A percentile compares a stretch with the other conserved stretches of the same genome.
Conservation (phyloP, 805 yeast genomes). For the Candida xiaguanensis region DNA sequence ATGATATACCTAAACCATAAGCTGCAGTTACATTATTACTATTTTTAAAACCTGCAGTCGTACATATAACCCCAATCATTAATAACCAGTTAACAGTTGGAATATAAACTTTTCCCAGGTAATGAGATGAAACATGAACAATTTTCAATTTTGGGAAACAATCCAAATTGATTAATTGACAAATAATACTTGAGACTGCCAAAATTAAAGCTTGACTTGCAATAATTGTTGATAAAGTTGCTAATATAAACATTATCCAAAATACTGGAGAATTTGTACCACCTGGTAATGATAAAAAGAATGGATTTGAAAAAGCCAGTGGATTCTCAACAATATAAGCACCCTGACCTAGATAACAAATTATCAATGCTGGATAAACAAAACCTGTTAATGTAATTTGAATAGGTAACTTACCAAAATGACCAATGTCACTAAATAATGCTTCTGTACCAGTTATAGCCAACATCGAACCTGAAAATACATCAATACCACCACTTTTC, state of each 20-base stretch:
- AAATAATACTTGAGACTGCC: slow-evolving; percentile 50
- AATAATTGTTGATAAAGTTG: slow-evolving; percentile 53
- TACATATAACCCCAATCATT: slow-evolving; percentile 47
- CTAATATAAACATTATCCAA: slow-evolving; percentile 50
- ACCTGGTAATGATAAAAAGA: slow-evolving; percentile 51
- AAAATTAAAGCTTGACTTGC: slow-evolving; percentile 60
- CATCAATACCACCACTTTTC: slow-evolving; percentile 36
- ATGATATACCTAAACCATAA: slow-evolving; percentile 55
- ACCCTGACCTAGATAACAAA: slow-evolving; percentile 57
- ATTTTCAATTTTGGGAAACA: slow-evolving; percentile 51
- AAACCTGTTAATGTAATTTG: slow-evolving; percentile 43
- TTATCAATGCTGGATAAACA: slow-evolving; percentile 50
- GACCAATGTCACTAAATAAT: slow-evolving; percentile 62
- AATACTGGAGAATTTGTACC: slow-evolving; percentile 40
- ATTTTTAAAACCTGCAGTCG: slow-evolving; percentile 52
- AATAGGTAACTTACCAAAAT: slow-evolving; percentile 48
- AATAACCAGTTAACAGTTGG: slow-evolving; percentile 49
- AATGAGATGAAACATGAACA: slow-evolving; percentile 40
- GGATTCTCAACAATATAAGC: slow-evolving; percentile 46
- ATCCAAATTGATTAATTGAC: slow-evolving; percentile 51
- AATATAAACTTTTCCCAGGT: slow-evolving; percentile 50
- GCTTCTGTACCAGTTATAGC: slow-evolving; percentile 60
- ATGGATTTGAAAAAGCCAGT: slow-evolving; percentile 36
- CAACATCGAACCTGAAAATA: slow-evolving; percentile 49
- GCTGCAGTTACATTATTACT: slow-evolving; percentile 53